Base-by-base conservation (phyloP, 345 rosid species). In the Populus nigra region DNA sequence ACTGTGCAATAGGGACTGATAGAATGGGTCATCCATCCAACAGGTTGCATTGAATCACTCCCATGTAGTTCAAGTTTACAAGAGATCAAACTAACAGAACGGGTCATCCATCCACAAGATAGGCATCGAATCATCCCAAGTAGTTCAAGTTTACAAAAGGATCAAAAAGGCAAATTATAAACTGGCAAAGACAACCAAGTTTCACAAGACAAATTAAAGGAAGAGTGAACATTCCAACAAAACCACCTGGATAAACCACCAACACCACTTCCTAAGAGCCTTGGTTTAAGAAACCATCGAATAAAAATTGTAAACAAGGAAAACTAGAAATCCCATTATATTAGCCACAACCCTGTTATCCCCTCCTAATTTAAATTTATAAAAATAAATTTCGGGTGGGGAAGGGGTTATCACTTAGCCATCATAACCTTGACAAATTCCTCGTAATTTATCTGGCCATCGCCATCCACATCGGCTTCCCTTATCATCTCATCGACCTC, bases 371-470 rank as follows among this genome's bases (percentile, higher is more conserved):
- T 59, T 23, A 9, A 23, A 59, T 59, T 59, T 23, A 23, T 59
- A n/a, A 9, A 59, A 59, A 59, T n/a, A 59, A 3, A 9, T 59
- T 59, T 53, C 65, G 1, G 13, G 65, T 23, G 59, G 65, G 63
- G 13, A 5, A 3, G 63, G 23, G 53, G 8, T n/a, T 13, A 25
- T 86, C 84, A 88, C 87, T 88, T 86, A 73, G 90, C 89, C 90
- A 88, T 88, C 90, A 88, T 88, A 72, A 88, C 88, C 80, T 88
- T 88, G 36, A 88, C 90, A 73, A 88, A 88, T 17, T 88, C 90
- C 39, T 88, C 90, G 68, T 86, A 88, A 77, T 86, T 88, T 68
- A 88, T 88, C 88, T 86, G 90, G 29, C 90, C 90, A 81, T 88
- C 90, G 0, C 90, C 90, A 66, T 88, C 90, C 49, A 86, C 89